Evolutionary conservation across 306 rosid species (phyloP).

Genomic region (Vigna unguiculata): DNA sequence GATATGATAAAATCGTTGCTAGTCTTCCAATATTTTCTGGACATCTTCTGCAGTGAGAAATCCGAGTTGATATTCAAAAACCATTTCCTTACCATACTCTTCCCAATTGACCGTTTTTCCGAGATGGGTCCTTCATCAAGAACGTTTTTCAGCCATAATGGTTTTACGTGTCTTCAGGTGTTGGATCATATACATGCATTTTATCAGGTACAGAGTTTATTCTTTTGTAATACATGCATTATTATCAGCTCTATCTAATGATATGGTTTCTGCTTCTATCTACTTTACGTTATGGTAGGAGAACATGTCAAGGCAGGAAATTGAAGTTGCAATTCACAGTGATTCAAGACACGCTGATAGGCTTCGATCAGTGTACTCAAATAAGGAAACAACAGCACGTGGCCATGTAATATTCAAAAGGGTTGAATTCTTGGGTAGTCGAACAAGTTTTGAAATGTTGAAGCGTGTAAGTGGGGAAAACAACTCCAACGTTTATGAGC

Average conservation of each 20-base stretch:
- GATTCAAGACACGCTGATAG: conserved; percentile 94
- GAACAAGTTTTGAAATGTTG: conserved; percentile 88
- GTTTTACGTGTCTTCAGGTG: conserved; percentile 90
- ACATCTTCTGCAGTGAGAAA: conserved; percentile 73
- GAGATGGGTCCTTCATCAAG: conserved; percentile 99
- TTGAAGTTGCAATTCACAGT: conserved; percentile 85
- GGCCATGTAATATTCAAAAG: conserved; percentile 70
- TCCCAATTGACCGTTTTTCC: conserved; percentile 86
- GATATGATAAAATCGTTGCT: background rate
- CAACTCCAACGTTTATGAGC: conserved; percentile 91
- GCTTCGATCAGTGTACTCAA: conserved; percentile 74
- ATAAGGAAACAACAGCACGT: conserved; percentile 67
- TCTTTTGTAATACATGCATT: conserved; percentile 1
- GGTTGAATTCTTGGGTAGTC: conserved; percentile 85
- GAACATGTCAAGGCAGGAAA: conserved; percentile 78
- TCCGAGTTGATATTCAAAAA: conserved; percentile 77
- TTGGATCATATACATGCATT: conserved; percentile 78
- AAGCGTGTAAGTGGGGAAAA: conserved; percentile 87
- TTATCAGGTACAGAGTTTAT: conserved; percentile 73
- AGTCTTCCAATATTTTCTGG: background rate
- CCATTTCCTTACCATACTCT: conserved; percentile 80
- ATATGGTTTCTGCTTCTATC: background rate
- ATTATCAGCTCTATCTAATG: background rate
- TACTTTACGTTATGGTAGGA: conserved; percentile 58
- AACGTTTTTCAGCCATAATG: conserved; percentile 65